These are phyloP conservation scores for Leptomonas seymouri DNA, from an alignment of 208 protist species.

Conservation along the genomic window DNA sequence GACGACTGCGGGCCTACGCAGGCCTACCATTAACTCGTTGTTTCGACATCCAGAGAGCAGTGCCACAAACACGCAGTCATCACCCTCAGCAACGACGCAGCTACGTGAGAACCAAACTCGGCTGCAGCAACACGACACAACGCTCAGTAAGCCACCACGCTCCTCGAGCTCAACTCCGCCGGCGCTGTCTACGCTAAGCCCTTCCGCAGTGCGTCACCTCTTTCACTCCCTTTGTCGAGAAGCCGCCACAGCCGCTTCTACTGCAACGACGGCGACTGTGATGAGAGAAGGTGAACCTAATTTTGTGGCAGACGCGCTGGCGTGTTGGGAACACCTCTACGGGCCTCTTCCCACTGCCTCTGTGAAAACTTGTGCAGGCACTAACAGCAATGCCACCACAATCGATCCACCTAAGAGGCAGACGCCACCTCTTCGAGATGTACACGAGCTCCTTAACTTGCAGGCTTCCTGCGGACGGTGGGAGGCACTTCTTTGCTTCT, in stretches of 20 bases:
- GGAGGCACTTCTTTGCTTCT: constrained; percentile 43
- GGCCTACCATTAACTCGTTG: constrained; percentile 20
- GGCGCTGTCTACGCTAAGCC: constrained; percentile 19
- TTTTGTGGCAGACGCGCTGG: constrained; percentile 7
- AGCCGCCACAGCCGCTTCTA: neutral
- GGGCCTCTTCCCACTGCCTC: constrained; percentile 10
- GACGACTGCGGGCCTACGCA: neutral
- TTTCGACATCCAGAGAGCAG: constrained; percentile 16
- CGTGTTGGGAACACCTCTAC: constrained; percentile 36
- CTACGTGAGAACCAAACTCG: neutral
- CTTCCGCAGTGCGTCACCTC: constrained; percentile 28
- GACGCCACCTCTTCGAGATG: constrained; percentile 38
- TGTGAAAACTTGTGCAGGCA: neutral
- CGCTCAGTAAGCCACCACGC: neutral
- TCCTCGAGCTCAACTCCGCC: neutral
- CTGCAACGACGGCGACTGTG: neutral
- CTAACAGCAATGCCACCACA: neutral
- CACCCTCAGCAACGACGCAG: neutral
- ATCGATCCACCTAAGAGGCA: neutral
- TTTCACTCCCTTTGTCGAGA: constrained; percentile 26
- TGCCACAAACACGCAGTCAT: neutral
- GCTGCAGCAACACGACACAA: neutral
- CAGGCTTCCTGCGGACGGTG: constrained; percentile 41
- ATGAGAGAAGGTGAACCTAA: neutral
- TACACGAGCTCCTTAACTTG: constrained; percentile 63